Conservation (phyloP, 257 asterid genomes). For the Salvia rosmarinus region DNA sequence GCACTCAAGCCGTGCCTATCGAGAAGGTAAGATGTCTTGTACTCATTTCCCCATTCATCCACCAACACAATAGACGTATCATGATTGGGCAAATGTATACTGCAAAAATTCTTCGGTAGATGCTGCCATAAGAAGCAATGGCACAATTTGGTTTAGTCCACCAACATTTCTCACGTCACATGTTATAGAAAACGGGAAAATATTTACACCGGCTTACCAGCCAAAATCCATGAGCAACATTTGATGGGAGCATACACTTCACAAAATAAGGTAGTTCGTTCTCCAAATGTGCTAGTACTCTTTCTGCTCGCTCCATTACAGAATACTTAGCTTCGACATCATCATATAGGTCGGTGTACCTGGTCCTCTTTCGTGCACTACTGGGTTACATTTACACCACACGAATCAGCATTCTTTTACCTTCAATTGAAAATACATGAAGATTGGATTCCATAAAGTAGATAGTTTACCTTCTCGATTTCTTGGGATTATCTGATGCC, state of each 20-base stretch:
- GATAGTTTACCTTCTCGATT: constrained; percentile 39
- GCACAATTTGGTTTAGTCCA: constrained; percentile 9
- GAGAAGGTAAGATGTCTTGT: constrained; percentile 64
- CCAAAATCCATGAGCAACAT: constrained; percentile 92
- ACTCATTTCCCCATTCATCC: constrained; percentile 89
- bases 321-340: constrained; percentile 58
- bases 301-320: constrained; percentile 71
- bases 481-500: constrained; percentile 50
- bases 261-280: constrained; percentile 60
- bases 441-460: constrained; percentile 19
- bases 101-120: constrained; percentile 69
- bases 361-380: constrained; percentile 50
- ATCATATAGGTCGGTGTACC: constrained; percentile 54
- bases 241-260: constrained; percentile 94
- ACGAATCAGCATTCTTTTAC: constrained; percentile 21
- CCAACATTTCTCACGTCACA: constrained; percentile 2
- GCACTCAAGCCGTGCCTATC: constrained; percentile 86
- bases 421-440: constrained; percentile 6
- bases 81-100: constrained; percentile 54
- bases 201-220: constrained; percentile 53
- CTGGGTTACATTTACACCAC: constrained; percentile 35
- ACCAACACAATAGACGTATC: constrained; percentile 68
- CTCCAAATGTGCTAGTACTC: constrained; percentile 45
- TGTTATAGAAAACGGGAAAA: constrained; percentile 10
- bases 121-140: constrained; percentile 53